phyloP scores from a whole-genome alignment of 176 grass and related monocot species.

The Oryza longistaminata region DNA sequence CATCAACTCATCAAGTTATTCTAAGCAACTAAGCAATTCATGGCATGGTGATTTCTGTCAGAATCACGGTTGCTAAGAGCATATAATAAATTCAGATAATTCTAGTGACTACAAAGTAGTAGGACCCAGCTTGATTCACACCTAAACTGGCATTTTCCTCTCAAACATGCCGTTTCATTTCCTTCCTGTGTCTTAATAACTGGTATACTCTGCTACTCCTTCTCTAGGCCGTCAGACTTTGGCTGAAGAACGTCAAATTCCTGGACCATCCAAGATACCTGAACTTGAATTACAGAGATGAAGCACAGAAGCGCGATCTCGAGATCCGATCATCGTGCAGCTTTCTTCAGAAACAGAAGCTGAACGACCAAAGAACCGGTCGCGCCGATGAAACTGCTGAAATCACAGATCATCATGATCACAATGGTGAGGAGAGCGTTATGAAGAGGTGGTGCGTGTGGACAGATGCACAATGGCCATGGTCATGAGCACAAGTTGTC shows the following conservation, averaged over 20 bases:
- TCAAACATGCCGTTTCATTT: not conserved
- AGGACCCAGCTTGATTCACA: not conserved
- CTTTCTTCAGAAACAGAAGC: slow-evolving; percentile 32
- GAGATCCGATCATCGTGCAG: slow-evolving; percentile 40
- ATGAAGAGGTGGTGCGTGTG: slow-evolving; percentile 62
- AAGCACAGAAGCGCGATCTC: slow-evolving; percentile 59
- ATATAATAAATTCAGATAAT: not conserved
- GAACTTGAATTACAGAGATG: slow-evolving; percentile 53
- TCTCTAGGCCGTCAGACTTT: slow-evolving; percentile 76
- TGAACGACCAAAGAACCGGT: slow-evolving; percentile 1
- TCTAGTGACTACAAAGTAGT: not conserved
- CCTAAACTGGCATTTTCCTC: not conserved
- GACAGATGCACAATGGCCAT: slow-evolving; percentile 87
- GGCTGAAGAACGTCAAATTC: slow-evolving; percentile 84
- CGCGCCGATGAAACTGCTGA: not conserved
- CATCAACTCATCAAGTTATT: not conserved
- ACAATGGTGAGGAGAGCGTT: not conserved
- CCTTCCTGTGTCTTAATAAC: not conserved
- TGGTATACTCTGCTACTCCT: not conserved
- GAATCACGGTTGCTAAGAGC: not conserved
- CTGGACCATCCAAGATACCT: slow-evolving; percentile 81
- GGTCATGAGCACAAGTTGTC: slow-evolving; percentile 43
- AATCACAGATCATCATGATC: slow-evolving; percentile 12
- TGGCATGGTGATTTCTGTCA: not conserved
- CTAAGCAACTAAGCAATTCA: not conserved